These are phyloP conservation scores for Russula griseocarnosa DNA, from an alignment of 768 basidiomycete genomes.

Conservation along the genomic window DNA sequence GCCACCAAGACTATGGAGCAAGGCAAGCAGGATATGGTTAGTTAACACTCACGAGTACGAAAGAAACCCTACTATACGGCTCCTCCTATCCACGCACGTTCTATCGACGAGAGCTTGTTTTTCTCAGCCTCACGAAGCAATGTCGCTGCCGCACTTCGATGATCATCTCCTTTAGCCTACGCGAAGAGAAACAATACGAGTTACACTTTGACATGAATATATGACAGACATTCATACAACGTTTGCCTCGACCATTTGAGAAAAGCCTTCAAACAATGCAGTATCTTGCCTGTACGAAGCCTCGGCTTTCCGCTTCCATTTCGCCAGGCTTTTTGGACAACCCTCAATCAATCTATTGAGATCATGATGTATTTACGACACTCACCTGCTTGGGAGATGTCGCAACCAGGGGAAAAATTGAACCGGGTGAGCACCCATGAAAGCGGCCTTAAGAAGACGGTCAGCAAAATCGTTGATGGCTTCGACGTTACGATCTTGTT, in stretches of 20 bases:
- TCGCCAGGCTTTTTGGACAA: background rate
- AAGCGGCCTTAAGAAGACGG: background rate
- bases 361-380: background rate
- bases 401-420: constrained; percentile 1
- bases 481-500: background rate
- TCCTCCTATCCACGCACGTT: background rate
- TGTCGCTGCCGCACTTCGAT: background rate
- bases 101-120: background rate
- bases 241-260: background rate
- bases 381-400: constrained; percentile 7
- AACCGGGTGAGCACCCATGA: background rate
- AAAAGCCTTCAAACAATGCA: background rate
- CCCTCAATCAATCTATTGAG: too few relatives aligned
- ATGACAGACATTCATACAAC: background rate
- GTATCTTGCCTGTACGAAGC: background rate
- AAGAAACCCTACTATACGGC: background rate
- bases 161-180: background rate
- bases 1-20: background rate
- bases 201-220: background rate
- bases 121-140: background rate
- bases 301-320: constrained; percentile 5
- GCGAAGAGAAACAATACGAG: too few relatives aligned
- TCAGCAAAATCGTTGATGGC: background rate
- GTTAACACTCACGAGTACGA: too few relatives aligned
- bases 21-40: background rate